These are phyloP conservation scores for Candida dajiaensis DNA, from an alignment of 805 yeast genomes.

Conservation along the genomic window DNA sequence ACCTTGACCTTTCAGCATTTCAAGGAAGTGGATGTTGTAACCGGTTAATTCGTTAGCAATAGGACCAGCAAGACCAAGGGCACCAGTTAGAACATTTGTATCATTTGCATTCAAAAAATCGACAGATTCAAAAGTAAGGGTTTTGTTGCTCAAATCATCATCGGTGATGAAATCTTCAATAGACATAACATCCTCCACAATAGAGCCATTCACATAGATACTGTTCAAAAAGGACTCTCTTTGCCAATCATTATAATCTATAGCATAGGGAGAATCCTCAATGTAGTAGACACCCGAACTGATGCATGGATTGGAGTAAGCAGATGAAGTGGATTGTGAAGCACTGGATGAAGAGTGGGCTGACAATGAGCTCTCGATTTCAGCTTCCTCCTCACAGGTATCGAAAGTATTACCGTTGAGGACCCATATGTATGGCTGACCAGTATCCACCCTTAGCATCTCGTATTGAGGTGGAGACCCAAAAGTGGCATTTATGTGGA, in stretches of 20 bases:
- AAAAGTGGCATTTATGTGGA: conserved; percentile 27
- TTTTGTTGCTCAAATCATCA: background rate
- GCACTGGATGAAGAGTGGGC: background rate
- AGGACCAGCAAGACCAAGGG: conserved; percentile 39
- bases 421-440: conserved; percentile 35
- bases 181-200: conserved; percentile 9
- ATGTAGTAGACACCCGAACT: conserved; percentile 12
- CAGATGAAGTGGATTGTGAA: background rate
- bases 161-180: background rate
- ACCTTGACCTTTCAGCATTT: conserved; percentile 25
- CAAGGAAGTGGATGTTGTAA: conserved; percentile 24
- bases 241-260: background rate
- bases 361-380: conserved; percentile 5
- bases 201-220: conserved; percentile 14
- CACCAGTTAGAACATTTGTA: conserved; percentile 35
- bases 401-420: conserved; percentile 15
- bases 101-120: conserved; percentile 34
- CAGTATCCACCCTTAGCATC: conserved; percentile 29
- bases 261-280: conserved; percentile 4
- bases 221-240: conserved; percentile 10
- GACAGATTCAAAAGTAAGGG: conserved; percentile 9
- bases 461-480: conserved; percentile 29
- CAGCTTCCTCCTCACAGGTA: conserved; percentile 5
- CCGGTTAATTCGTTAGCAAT: background rate
- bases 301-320: conserved; percentile 8